Evolutionary conservation across 2,329 filamentous ascomycete species (phyloP).

Genomic region (Colletotrichum destructivum): DNA sequence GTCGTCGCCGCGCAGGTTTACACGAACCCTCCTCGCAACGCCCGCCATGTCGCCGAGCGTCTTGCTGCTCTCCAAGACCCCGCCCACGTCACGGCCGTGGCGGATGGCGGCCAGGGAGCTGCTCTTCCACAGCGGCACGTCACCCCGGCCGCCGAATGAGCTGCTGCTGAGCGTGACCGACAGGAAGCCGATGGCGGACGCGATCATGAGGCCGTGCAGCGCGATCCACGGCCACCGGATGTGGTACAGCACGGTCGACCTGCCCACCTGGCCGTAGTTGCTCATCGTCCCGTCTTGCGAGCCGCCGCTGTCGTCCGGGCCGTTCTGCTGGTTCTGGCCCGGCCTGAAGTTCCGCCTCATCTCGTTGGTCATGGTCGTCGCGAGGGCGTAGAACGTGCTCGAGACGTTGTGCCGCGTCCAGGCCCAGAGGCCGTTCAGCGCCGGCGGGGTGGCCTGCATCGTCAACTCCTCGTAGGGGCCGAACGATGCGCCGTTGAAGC

Average conservation of each 20-base stretch:
- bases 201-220: conserved; percentile 11
- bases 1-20: conserved; percentile 17
- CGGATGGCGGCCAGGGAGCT: conserved; percentile 27
- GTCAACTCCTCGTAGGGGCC: neutral
- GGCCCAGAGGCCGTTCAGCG: neutral
- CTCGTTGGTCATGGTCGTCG: conserved; percentile 27
- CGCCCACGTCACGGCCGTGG: conserved; percentile 22
- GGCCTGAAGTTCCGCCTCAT: conserved; percentile 11
- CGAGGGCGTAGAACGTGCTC: neutral
- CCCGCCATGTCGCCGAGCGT: conserved; percentile 40
- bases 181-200: neutral
- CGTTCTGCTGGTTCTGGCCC: neutral
- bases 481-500: conserved; percentile 14
- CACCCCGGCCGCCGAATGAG: no score
- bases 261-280: neutral
- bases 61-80: neutral
- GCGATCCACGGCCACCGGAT: conserved; percentile 33
- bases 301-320: neutral
- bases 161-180: neutral
- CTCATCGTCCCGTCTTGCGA: neutral
- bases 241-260: neutral
- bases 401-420: neutral
- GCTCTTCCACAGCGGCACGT: conserved; percentile 28
- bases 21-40: conserved; percentile 2
- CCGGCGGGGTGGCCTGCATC: neutral